Conservation (phyloP, 2,329 filamentous ascomycete genomes). For the Cladosporium oxysporum region DNA sequence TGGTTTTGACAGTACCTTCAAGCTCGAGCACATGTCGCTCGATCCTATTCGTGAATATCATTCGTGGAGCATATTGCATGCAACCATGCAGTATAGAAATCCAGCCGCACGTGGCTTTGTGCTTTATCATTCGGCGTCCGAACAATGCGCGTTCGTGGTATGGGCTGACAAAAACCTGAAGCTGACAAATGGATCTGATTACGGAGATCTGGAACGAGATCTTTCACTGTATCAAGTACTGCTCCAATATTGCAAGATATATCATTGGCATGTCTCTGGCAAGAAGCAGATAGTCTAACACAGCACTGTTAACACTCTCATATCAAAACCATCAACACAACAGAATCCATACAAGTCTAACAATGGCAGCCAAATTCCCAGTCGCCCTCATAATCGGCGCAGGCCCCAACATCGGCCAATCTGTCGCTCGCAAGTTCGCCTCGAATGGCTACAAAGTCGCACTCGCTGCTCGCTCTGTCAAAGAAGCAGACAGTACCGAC, state of each 20-base stretch:
- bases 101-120: not conserved
- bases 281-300: not conserved
- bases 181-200: not conserved
- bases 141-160: not conserved
- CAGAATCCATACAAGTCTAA: not conserved
- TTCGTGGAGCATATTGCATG: not conserved
- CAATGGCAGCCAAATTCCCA: constrained; percentile 8
- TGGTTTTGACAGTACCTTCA: not conserved
- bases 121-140: not conserved
- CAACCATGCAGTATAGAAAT: not conserved
- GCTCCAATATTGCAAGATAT: not conserved
- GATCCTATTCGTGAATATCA: not conserved
- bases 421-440: constrained; percentile 41
- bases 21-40: not conserved
- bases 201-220: not conserved
- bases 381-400: constrained; percentile 47
- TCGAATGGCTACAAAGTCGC: constrained; percentile 47
- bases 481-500: constrained; percentile 33
- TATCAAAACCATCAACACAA: not conserved
- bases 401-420: constrained; percentile 45
- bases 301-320: not conserved
- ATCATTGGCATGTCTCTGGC: not conserved
- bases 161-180: not conserved
- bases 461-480: constrained; percentile 38
- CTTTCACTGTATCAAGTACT: not conserved